Evolutionary conservation across 2,329 filamentous ascomycete species (phyloP).

Genomic region (Ceratocystis cacaofunesta): DNA sequence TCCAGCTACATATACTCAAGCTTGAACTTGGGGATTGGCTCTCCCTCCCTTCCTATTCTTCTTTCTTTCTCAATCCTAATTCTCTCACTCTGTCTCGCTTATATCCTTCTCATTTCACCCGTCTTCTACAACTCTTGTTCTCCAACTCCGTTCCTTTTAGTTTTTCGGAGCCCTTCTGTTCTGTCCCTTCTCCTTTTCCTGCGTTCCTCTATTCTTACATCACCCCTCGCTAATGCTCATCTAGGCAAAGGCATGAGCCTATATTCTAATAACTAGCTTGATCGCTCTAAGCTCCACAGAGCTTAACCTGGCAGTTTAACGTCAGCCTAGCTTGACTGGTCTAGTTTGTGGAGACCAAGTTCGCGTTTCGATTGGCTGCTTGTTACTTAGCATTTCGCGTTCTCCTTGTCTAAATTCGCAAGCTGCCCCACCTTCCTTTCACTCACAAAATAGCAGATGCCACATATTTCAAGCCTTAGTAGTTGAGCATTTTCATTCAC

Average conservation of each 20-base stretch:
- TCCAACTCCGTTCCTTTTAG: too few species aligned
- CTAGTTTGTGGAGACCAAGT: background rate
- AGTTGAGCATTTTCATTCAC: background rate
- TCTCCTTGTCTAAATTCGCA: background rate
- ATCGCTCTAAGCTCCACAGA: too few species aligned
- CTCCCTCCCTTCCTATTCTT: background rate
- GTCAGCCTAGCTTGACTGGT: background rate
- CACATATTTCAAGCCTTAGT: background rate
- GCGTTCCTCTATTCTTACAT: background rate
- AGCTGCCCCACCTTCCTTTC: background rate
- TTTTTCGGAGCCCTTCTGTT: background rate
- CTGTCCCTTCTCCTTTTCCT: background rate
- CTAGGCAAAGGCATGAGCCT: background rate
- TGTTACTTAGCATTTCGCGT: background rate
- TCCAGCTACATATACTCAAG: background rate
- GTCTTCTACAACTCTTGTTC: too few species aligned
- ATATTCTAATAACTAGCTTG: background rate
- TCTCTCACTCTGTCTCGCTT: background rate
- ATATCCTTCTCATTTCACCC: background rate
- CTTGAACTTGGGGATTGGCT: background rate
- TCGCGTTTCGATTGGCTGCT: background rate
- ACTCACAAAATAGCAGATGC: background rate
- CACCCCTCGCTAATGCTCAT: background rate
- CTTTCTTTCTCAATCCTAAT: background rate
- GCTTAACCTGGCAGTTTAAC: background rate